Evolutionary conservation across 345 rosid species (phyloP).

Genomic region (Dimocarpus longan): DNA sequence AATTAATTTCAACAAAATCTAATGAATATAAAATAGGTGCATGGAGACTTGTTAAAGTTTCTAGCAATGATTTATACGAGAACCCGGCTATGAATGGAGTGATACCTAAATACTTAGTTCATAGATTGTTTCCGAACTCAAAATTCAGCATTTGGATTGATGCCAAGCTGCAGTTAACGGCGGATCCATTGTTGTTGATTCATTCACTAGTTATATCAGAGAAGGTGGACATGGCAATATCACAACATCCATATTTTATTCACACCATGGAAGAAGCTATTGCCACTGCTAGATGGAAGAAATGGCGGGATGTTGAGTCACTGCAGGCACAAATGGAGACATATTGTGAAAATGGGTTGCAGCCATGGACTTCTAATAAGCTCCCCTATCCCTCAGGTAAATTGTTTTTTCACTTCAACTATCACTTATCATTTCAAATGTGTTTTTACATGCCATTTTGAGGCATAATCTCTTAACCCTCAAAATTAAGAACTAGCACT

Average conservation of each 20-base stretch:
- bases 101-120: constrained; percentile 77
- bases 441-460: too few relatives aligned
- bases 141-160: constrained; percentile 90
- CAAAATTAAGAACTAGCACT: too few relatives aligned
- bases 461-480: too few relatives aligned
- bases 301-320: constrained; percentile 68
- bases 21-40: constrained; percentile 44
- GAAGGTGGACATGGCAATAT: constrained; percentile 70
- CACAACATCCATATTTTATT: constrained; percentile 67
- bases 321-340: constrained; percentile 83
- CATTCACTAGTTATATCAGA: constrained; percentile 63
- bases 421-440: background rate
- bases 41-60: constrained; percentile 68
- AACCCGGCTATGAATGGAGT: constrained; percentile 93
- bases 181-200: constrained; percentile 76
- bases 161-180: constrained; percentile 81
- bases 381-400: constrained; percentile 84
- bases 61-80: constrained; percentile 40
- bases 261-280: constrained; percentile 95
- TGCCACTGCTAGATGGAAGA: constrained; percentile 97
- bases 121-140: constrained; percentile 79
- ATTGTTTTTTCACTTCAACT: background rate
- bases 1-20: constrained; percentile 40
- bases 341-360: constrained; percentile 79
- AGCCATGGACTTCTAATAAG: constrained; percentile 73